These are phyloP conservation scores for Canariomyces notabilis DNA, from an alignment of 2,329 filamentous ascomycete species.

Conservation along the genomic window DNA sequence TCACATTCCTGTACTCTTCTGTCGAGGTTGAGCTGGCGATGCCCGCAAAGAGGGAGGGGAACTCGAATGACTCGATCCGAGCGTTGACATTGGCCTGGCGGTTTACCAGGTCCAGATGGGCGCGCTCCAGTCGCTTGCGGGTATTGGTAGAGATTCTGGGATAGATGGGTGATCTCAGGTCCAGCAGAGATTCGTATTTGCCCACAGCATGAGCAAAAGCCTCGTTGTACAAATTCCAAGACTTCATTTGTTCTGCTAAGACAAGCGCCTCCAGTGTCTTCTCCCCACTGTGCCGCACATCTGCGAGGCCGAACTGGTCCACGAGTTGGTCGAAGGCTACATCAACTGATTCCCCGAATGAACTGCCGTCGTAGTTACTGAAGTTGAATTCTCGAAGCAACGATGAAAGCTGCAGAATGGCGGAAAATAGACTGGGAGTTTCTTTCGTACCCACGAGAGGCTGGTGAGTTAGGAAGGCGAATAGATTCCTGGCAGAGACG, in stretches of 20 bases:
- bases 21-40: constrained; percentile 78
- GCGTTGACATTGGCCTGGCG: constrained; percentile 65
- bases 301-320: constrained; percentile 69
- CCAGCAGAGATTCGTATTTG: constrained; percentile 70
- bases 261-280: constrained; percentile 86
- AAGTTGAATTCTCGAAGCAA: constrained; percentile 56
- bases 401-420: constrained; percentile 49
- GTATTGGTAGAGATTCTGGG: constrained; percentile 65
- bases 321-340: constrained; percentile 70
- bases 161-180: constrained; percentile 64
- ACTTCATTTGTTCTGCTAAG: constrained; percentile 84
- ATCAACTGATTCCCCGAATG: constrained; percentile 55
- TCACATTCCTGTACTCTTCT: constrained; percentile 68
- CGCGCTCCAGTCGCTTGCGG: constrained; percentile 73
- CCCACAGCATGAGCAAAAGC: constrained; percentile 88
- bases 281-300: constrained; percentile 76
- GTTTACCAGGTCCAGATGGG: constrained; percentile 71
- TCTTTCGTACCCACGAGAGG: constrained; percentile 55
- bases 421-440: constrained; percentile 48
- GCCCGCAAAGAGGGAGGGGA: constrained; percentile 83
- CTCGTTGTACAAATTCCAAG: constrained; percentile 77
- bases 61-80: constrained; percentile 83
- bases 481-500: constrained; percentile 58
- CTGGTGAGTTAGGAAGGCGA: constrained; percentile 60
- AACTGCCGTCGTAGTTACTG: constrained; percentile 49